Evolutionary conservation across 176 grass and related monocot species (phyloP), one percentile per base, ranked within the genome.

Genomic region (Cenchrus americanus): DNA sequence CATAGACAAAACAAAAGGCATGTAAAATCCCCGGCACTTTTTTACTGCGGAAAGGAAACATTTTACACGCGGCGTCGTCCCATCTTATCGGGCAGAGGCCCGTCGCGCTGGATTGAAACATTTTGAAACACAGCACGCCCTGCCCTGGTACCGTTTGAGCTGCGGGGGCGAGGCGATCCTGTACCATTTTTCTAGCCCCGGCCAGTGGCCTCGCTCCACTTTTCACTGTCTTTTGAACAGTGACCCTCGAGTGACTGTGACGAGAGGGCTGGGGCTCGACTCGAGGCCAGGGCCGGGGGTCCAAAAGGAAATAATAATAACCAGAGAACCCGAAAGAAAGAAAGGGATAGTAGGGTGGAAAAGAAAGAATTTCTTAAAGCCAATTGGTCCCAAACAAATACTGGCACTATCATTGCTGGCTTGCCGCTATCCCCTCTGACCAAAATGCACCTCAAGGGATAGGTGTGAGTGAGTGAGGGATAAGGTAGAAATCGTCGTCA

Each of bases 291-390:
- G 52, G 58, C 71, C 24, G 71, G 14, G 51, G 75, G 69, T 74
- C 75, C 76, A 80, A 80, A 88, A 84, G 69, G 11, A 89, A 85
- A 85, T 85, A 85, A 67, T 80, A 88, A 85, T 89, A 68, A 62
- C 82, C 42, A 53, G 75, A 85, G 52, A 84, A 77, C 63, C 77
- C 52, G 12, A 81, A 76, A 62, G 76, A 75, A 80, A 83, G 87
- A 85, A 80, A 89, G 87, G 62, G 62, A 75, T 50, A 63, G 70
- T 18, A 70, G 21, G 26, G 34, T 37, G 50, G 37, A 37, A 76
- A 37, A 76, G 82, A 81, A 70, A 43, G 7, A 41, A 14, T 76
- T 85, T 80, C 66, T 84, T 80, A 80, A 85, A 78, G 70, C 41
- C 30, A 32, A 12, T 89, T 85, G 87, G 77, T 89, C 77, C 86